Conservation (phyloP, 306 rosid genomes). For the Macrotyloma uniflorum region DNA sequence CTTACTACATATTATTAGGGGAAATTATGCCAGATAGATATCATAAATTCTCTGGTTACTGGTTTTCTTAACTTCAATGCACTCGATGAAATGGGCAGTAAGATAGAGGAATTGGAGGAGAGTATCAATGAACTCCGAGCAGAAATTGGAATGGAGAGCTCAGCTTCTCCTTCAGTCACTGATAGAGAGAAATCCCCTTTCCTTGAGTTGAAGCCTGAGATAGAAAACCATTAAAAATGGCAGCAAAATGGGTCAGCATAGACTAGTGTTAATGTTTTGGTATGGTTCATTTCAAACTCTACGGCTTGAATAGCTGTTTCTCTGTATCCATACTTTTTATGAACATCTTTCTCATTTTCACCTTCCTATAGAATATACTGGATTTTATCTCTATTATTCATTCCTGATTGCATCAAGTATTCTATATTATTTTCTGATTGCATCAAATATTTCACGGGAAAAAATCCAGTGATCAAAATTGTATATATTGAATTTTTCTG, state of each 20-base stretch:
- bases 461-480: too few relatives aligned
- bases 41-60: not conserved
- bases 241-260: conserved; percentile 36
- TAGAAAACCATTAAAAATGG: conserved; percentile 19
- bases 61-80: conserved; percentile 52
- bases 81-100: conserved; percentile 62
- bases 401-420: too few relatives aligned
- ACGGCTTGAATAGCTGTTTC: too few relatives aligned
- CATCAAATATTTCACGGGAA: too few relatives aligned
- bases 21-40: not conserved
- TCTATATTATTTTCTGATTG: too few relatives aligned
- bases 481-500: too few relatives aligned
- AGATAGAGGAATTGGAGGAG: conserved; percentile 58
- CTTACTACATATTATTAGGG: too few relatives aligned
- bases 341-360: too few relatives aligned
- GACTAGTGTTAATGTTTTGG: conserved; percentile 1
- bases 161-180: conserved; percentile 52
- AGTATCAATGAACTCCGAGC: conserved; percentile 56
- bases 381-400: too few relatives aligned
- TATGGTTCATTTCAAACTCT: not conserved
- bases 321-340: too few relatives aligned
- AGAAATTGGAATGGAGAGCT: conserved; percentile 72
- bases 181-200: conserved; percentile 32
- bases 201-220: not conserved
- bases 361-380: too few relatives aligned